These are phyloP conservation scores for Pseudozyma flocculosa DNA, from an alignment of 1,284 basidiomycete species.

Conservation along the genomic window DNA sequence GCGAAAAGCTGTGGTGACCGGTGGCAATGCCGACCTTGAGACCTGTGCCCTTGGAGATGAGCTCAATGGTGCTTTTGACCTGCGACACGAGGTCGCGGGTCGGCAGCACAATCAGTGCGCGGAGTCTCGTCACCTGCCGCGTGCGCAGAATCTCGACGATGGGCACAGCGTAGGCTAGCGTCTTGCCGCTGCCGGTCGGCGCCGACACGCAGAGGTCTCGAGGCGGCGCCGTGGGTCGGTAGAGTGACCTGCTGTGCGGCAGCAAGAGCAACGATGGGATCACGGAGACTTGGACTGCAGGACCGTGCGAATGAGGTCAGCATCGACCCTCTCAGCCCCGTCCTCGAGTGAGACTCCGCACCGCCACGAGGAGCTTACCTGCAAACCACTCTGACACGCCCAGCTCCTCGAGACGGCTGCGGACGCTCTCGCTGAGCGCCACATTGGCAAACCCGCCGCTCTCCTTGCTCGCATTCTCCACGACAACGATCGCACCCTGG, in stretches of 20 bases:
- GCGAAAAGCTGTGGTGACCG: conserved; percentile 53
- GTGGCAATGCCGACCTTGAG: conserved; percentile 68
- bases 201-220: conserved; percentile 93
- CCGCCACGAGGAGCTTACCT: conserved; percentile 5
- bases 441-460: conserved; percentile 26
- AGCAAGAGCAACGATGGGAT: conserved; percentile 72
- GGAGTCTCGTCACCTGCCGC: conserved; percentile 63
- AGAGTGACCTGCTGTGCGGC: conserved; percentile 61
- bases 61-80: conserved; percentile 88
- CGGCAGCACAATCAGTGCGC: conserved; percentile 89
- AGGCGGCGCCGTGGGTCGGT: conserved; percentile 71
- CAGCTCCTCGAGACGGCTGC: conserved; percentile 33
- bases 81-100: conserved; percentile 93
- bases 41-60: conserved; percentile 71
- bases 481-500: too few species aligned
- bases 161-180: conserved; percentile 87
- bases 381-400: conserved; percentile 55
- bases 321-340: too few species aligned
- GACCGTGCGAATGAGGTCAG: too few species aligned
- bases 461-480: neutral
- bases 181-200: conserved; percentile 96
- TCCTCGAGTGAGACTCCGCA: too few species aligned
- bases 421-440: conserved; percentile 24
- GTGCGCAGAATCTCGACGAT: conserved; percentile 68
- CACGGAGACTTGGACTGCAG: conserved; percentile 75